Base-by-base conservation (phyloP, 1,284 basidiomycete genomes). In the Puccinia horiana region DNA sequence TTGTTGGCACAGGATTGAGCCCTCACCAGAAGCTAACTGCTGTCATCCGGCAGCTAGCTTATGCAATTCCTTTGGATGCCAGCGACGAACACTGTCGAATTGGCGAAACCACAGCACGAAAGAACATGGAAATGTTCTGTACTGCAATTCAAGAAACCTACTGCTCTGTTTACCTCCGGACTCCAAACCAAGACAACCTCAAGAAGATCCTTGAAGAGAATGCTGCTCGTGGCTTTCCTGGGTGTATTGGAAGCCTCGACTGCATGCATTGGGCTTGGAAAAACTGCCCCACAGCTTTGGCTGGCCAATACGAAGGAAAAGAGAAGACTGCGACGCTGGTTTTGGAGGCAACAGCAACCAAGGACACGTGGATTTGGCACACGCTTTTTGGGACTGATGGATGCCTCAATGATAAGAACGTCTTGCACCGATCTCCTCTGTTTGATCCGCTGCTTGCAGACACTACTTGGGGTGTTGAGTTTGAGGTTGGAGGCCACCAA, bases 321-420 rank as follows among this genome's bases (percentile, higher is more conserved):
- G 74, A 76, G 37, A 40, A 58, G n/a, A 76, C 58, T n/a, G 14
- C 75, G 26, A 63, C 75, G 2, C 29, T 76, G 5, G 54, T 76
- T 8, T 29, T 76, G 1, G 40, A 76, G 58, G 58, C 40, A 63
- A 49, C 58, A 16, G 76, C 61, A 37, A 65, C 58, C 2, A 42
- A 65, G 29, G 44, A 77, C 23, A n/a, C 44, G 2, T 47, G 47
- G 47, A 65, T 77, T 49, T 77, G 76, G 61, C 20, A 67, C n/a
- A 1, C n/a, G 20, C 63, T 76, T n/a, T 63, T 76, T 63, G 75
- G 75, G 14, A 76, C 56, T 6, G 35, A n/a, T 12, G 76, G 77
- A 35, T 49, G 42, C 18, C 32, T 72, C 35, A 80, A 80, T 26
- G 44, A 77, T 54, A 65, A 65, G 56, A 77, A 77, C 29, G 26